phyloP scores from a whole-genome alignment of 108 stramenopile genomes.

The Conticribra weissflogii region DNA sequence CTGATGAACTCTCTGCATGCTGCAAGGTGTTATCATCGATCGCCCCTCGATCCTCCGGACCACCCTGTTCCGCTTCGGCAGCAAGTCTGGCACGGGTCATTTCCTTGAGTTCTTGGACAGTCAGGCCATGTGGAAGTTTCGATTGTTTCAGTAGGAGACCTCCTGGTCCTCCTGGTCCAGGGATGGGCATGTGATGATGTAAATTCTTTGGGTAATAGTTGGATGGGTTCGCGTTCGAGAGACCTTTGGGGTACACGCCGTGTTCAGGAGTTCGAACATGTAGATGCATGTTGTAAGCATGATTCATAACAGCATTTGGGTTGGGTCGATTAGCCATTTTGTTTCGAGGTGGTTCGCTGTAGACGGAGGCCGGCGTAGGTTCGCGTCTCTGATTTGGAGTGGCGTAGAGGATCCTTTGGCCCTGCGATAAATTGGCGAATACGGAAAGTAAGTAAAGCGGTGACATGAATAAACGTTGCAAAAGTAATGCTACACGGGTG shows the following conservation, averaged over 20 bases:
- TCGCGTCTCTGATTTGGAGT: slow-evolving; percentile 33
- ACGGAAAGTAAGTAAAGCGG: background rate
- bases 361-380: slow-evolving; percentile 33
- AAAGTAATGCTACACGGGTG: background rate
- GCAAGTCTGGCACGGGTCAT: slow-evolving; percentile 90
- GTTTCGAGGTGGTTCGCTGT: slow-evolving; percentile 20
- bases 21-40: slow-evolving; percentile 1
- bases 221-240: background rate
- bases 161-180: background rate
- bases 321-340: slow-evolving; percentile 2
- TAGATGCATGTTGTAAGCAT: background rate
- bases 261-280: slow-evolving; percentile 24
- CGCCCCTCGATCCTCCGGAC: background rate
- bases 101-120: slow-evolving; percentile 92
- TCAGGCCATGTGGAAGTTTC: slow-evolving; percentile 89
- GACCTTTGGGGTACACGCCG: slow-evolving; percentile 9
- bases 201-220: background rate
- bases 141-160: slow-evolving; percentile 5
- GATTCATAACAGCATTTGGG: background rate
- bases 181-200: background rate
- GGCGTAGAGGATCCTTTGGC: slow-evolving; percentile 26
- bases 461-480: background rate
- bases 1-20: slow-evolving; percentile 10
- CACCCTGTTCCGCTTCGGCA: slow-evolving; percentile 56
- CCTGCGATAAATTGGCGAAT: slow-evolving; percentile 1